These are phyloP conservation scores for Acorus calamus DNA, from an alignment of 106 monocot genomes.

Conservation along the genomic window DNA sequence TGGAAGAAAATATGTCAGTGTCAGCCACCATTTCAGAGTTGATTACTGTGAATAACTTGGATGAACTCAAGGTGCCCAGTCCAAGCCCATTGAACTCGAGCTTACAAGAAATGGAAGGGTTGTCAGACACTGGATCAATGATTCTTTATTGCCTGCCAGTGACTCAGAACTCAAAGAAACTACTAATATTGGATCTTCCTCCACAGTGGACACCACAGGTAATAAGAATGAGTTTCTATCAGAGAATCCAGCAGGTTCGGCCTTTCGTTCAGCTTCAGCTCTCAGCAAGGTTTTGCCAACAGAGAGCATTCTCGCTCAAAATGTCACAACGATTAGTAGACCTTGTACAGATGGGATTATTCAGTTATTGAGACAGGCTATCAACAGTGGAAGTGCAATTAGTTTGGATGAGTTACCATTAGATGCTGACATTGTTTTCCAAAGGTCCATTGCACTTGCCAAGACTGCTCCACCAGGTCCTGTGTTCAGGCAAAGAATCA, in stretches of 20 bases:
- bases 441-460: constrained; percentile 61
- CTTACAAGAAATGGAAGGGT: no score
- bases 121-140: no score
- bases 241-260: no score
- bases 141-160: no score
- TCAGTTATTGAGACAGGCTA: constrained; percentile 54
- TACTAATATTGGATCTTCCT: background rate
- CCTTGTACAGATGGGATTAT: constrained; percentile 41
- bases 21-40: no score
- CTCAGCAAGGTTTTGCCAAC: background rate
- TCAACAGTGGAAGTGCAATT: constrained; percentile 62
- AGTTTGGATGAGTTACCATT: constrained; percentile 31
- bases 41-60: no score
- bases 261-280: no score
- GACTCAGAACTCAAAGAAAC: background rate
- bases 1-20: no score
- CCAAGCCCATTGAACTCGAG: no score
- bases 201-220: background rate
- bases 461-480: constrained; percentile 58
- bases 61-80: no score
- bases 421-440: constrained; percentile 57
- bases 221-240: no score
- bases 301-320: constrained; percentile 1
- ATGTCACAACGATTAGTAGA: background rate
- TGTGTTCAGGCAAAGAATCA: constrained; percentile 27